Evolutionary conservation across 208 protist genomes (phyloP).

Genomic region (Trypanosoma mega): DNA sequence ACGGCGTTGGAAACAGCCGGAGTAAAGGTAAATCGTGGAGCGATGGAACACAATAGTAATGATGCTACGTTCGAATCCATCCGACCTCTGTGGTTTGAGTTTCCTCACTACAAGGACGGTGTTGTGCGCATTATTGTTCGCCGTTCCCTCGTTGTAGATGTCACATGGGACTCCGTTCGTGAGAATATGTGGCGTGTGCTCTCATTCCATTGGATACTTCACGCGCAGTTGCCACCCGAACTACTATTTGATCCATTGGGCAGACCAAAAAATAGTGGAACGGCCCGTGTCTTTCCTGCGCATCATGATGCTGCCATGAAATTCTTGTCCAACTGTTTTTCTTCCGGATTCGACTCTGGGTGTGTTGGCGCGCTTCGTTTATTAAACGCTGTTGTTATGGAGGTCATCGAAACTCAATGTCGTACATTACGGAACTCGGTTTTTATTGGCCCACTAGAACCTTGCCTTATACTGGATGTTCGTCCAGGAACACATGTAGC

Average conservation of each 20-base stretch:
- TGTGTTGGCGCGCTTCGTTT: slow-evolving; percentile 52
- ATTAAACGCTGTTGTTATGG: slow-evolving; percentile 58
- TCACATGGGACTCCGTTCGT: slow-evolving; percentile 53
- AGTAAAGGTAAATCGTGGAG: not conserved
- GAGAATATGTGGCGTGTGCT: slow-evolving; percentile 43
- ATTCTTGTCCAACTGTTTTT: slow-evolving; percentile 47
- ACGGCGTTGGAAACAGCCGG: slow-evolving; percentile 9
- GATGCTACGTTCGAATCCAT: not conserved
- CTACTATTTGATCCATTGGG: not conserved
- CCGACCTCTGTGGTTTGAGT: slow-evolving; percentile 29
- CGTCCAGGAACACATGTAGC: slow-evolving; percentile 61
- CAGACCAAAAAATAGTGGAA: not conserved
- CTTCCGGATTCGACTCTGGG: slow-evolving; percentile 57
- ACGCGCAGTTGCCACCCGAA: slow-evolving; percentile 15
- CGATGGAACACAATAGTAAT: not conserved
- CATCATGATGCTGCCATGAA: slow-evolving; percentile 43
- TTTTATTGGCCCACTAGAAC: slow-evolving; percentile 47
- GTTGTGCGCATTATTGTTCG: slow-evolving; percentile 57
- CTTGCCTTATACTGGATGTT: slow-evolving; percentile 45
- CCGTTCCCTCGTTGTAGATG: slow-evolving; percentile 50
- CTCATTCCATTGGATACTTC: slow-evolving; percentile 49
- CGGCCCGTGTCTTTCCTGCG: slow-evolving; percentile 27
- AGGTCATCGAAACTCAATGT: slow-evolving; percentile 55
- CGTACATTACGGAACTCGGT: slow-evolving; percentile 32
- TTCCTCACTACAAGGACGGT: slow-evolving; percentile 30